These are phyloP conservation scores for Rhodotorula sphaerocarpa DNA, from an alignment of 768 basidiomycete species.

Conservation along the genomic window DNA sequence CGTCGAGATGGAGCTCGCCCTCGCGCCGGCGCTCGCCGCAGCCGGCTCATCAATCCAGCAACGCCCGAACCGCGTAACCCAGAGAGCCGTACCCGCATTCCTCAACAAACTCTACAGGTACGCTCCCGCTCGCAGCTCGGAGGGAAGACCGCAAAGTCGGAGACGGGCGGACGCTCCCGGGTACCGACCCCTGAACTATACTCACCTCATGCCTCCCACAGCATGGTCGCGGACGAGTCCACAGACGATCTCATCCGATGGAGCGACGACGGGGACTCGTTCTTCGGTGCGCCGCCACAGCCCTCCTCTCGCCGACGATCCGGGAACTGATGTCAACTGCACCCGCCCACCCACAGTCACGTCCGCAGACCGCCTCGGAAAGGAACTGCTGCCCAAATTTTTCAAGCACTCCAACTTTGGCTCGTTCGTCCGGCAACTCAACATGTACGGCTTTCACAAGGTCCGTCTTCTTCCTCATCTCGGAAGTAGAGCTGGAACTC, in stretches of 20 bases:
- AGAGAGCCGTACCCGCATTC: conserved; percentile 62
- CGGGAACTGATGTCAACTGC: background rate
- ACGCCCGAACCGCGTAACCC: conserved; percentile 49
- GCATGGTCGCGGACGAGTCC: conserved; percentile 81
- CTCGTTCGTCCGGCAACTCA: conserved; percentile 83
- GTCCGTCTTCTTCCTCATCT: no score
- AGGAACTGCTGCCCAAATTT: conserved; percentile 80
- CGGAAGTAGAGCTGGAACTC: no score
- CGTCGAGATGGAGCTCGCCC: conserved; percentile 9
- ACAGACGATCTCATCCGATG: conserved; percentile 81
- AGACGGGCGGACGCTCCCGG: no score
- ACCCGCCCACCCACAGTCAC: conserved; percentile 50
- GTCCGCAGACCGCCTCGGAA: conserved; percentile 81
- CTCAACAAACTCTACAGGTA: conserved; percentile 88
- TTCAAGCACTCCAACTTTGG: conserved; percentile 97
- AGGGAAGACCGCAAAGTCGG: no score
- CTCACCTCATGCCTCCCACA: no score
- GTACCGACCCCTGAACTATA: no score
- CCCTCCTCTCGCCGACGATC: background rate
- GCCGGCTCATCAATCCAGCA: background rate
- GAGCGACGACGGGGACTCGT: conserved; percentile 83
- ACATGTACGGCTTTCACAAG: conserved; percentile 94
- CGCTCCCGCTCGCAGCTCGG: conserved; percentile 40
- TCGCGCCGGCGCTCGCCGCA: conserved; percentile 4
- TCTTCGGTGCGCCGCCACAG: conserved; percentile 60